Base-by-base conservation (phyloP, 352 stramenopile species). In the Phytophthora pisi region DNA sequence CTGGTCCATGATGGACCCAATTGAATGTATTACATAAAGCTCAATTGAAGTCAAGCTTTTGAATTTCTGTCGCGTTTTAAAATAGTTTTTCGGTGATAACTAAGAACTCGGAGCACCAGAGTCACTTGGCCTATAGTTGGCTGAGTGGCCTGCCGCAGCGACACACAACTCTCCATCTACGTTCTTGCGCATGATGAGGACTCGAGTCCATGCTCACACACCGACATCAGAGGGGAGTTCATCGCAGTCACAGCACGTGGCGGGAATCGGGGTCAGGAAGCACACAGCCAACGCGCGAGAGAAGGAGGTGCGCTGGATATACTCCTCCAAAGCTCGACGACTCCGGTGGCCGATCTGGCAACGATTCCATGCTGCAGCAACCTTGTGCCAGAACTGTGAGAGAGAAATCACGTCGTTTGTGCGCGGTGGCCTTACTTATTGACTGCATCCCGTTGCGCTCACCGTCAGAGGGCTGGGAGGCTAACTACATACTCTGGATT, bases 401-500 rank as follows among this genome's bases (percentile, higher is more conserved):
- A 51, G 43, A 16, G n/a, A n/a, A 16, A 30, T 0, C 9, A 51
- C n/a, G 16, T 5, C 7, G 18, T 16, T 46, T 23, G n/a, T n/a
- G n/a, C n/a, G n/a, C 43, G 13, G 43, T 28, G 8, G 43, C 43
- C 16, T 9, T 51, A 8, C n/a, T 28, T 4, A 28, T 51, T 51
- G 43, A 51, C n/a, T 51, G 43, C 18, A 28, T 51, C 43, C 43
- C 43, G n/a, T 28, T 51, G n/a, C 43, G 43, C 13, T 28, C 43
- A 13, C 43, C 43, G 6, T 51, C 20, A 16, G 43, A 51, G 15
- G 18, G 43, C 4, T 51, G 43, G 43, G 5, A 51, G 9, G 43
- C 43, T 8, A 51, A 51, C 43, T 51, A 51, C 18, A 51, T 51
- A 18, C 43, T 51, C 43, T 51, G 43, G 43, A 18, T 51, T 28